phyloP scores from a whole-genome alignment of 495 filamentous ascomycete species.

The Thozetella sp. region DNA sequence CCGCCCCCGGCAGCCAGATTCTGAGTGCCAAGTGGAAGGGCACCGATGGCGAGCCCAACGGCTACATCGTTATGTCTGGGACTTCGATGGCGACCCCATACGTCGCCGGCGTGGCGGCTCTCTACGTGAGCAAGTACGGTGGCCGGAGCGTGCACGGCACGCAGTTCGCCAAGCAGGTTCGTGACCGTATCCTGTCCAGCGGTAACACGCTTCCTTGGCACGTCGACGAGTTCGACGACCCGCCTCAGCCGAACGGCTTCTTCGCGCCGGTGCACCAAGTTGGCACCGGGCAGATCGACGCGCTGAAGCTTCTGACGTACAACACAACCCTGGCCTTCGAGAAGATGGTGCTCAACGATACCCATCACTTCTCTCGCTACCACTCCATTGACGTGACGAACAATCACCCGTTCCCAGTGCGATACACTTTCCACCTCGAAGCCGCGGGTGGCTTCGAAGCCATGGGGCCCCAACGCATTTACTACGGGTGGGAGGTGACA shows the following conservation, averaged over 20 bases:
- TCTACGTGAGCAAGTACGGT: conserved; percentile 36
- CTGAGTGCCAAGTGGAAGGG: conserved; percentile 39
- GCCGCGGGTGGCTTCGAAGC: conserved; percentile 15
- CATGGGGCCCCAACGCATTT: neutral
- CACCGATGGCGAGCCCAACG: conserved; percentile 6
- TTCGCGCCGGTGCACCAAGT: conserved; percentile 45
- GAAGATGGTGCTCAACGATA: conserved; percentile 46
- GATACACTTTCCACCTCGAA: conserved; percentile 32
- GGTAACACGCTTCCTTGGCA: conserved; percentile 42
- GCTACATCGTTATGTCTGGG: conserved; percentile 42
- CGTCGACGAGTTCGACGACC: conserved; percentile 18
- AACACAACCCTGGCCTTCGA: conserved; percentile 33
- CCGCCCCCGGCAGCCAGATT: conserved; percentile 49
- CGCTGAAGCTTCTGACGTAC: conserved; percentile 37
- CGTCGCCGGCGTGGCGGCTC: conserved; percentile 46
- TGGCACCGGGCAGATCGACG: conserved; percentile 47
- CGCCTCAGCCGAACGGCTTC: conserved; percentile 22
- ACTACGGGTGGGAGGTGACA: neutral
- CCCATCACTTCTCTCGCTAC: conserved; percentile 29
- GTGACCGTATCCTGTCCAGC: conserved; percentile 35
- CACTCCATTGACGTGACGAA: conserved; percentile 43
- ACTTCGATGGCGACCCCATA: conserved; percentile 57
- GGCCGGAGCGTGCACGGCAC: conserved; percentile 33
- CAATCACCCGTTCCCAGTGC: conserved; percentile 26
- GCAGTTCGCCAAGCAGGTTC: conserved; percentile 30